A percentile compares a stretch with the other conserved stretches of the same genome.
phyloP scores from a whole-genome alignment of 2,329 filamentous ascomycete genomes.

The Teratosphaeria epicoccoides region DNA sequence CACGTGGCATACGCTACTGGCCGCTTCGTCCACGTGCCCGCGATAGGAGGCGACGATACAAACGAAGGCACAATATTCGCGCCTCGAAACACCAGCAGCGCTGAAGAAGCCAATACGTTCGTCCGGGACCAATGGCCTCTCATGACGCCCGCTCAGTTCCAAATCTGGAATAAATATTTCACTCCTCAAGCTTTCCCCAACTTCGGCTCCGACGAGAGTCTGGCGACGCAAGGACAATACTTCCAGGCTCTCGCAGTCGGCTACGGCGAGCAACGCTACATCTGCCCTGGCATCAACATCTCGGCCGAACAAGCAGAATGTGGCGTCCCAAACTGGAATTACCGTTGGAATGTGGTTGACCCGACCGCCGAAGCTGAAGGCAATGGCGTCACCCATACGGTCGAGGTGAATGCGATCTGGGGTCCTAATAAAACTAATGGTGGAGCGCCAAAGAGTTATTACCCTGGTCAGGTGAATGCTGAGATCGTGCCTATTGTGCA shows the following conservation, averaged over 20 bases:
- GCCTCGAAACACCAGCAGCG: slow-evolving; percentile 38
- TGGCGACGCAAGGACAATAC: slow-evolving; percentile 33
- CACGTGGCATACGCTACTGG: slow-evolving; percentile 39
- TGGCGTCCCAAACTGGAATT: slow-evolving; percentile 48
- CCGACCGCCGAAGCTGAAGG: slow-evolving; percentile 42
- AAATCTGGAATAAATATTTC: slow-evolving; percentile 45
- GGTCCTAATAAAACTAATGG: slow-evolving; percentile 47
- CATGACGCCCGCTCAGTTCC: slow-evolving; percentile 42
- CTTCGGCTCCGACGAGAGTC: slow-evolving; percentile 32
- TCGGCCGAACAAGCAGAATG: slow-evolving; percentile 32
- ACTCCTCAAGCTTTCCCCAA: slow-evolving; percentile 36
- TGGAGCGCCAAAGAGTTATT: slow-evolving; percentile 46
- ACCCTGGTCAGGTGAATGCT: slow-evolving; percentile 42
- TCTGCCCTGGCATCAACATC: slow-evolving; percentile 51
- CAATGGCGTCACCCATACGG: slow-evolving; percentile 55
- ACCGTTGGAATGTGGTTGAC: slow-evolving; percentile 59
- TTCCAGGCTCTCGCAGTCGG: slow-evolving; percentile 49
- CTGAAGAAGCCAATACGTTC: slow-evolving; percentile 43
- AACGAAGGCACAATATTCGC: slow-evolving; percentile 57
- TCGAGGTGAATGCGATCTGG: slow-evolving; percentile 58
- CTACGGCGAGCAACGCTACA: slow-evolving; percentile 57
- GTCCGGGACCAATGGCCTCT: slow-evolving; percentile 49
- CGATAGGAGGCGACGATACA: slow-evolving; percentile 46
- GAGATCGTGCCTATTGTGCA: slow-evolving; percentile 52
- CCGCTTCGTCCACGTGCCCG: slow-evolving; percentile 42